Evolutionary conservation across 2,329 filamentous ascomycete genomes (phyloP).

Genomic region (Escovopsis sp.): DNA sequence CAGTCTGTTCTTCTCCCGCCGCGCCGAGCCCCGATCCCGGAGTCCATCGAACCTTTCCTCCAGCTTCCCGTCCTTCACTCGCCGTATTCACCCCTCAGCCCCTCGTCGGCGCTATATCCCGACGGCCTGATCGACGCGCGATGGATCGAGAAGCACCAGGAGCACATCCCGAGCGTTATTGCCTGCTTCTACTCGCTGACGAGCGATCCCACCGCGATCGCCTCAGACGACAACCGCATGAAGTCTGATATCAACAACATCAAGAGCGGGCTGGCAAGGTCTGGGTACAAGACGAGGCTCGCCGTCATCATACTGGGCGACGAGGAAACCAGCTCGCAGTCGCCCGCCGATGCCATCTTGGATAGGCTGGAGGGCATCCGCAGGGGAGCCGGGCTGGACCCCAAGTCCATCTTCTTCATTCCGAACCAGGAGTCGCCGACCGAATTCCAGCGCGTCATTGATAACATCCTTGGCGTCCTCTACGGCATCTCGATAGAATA

Average conservation of each 20-base stretch:
- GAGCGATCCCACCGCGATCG: conserved; percentile 57
- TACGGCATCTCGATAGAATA: conserved; percentile 72
- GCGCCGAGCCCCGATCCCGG: conserved; percentile 39
- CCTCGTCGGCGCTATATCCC: conserved; percentile 68
- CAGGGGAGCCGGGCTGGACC: conserved; percentile 63
- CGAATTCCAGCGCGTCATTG: conserved; percentile 60
- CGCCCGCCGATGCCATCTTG: conserved; percentile 48
- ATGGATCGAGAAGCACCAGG: conserved; percentile 85
- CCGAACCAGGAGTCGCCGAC: conserved; percentile 55
- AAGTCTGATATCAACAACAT: conserved; percentile 75
- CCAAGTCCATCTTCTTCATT: conserved; percentile 74
- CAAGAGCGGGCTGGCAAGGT: conserved; percentile 50
- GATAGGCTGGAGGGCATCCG: conserved; percentile 69
- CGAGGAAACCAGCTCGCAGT: conserved; percentile 12
- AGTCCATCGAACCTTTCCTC: conserved; percentile 32
- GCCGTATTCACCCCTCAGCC: conserved; percentile 78
- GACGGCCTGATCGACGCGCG: conserved; percentile 71
- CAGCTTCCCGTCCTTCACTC: conserved; percentile 59
- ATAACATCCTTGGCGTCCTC: conserved; percentile 56
- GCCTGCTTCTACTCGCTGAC: conserved; percentile 69
- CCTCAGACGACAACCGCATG: conserved; percentile 71
- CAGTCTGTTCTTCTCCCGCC: conserved; percentile 43
- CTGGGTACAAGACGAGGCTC: conserved; percentile 64
- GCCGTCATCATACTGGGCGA: conserved; percentile 45
- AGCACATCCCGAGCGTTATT: conserved; percentile 65